Percentiles rank a stretch among this genome's conserved stretches.
Conservation (phyloP, 805 yeast species). For the Torulaspora quercuum region DNA sequence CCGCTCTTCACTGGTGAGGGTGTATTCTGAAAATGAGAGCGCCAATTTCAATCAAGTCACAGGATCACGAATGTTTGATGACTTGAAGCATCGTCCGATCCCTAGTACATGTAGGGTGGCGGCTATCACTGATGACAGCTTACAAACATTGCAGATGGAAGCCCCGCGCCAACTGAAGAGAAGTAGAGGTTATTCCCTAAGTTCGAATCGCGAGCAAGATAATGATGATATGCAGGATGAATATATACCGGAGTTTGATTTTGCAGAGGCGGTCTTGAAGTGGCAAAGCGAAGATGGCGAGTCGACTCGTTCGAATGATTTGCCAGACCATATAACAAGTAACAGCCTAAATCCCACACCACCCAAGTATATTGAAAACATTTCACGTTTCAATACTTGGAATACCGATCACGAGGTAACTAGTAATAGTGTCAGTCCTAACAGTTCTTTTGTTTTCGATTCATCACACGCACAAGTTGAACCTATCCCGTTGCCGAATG, state of each 20-base stretch:
- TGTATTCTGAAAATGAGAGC: slow-evolving; percentile 64
- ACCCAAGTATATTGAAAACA: slow-evolving; percentile 3
- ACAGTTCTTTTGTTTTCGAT: slow-evolving; percentile 26
- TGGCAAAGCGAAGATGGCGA: slow-evolving; percentile 40
- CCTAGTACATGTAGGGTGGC: slow-evolving; percentile 11
- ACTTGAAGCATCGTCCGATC: slow-evolving; percentile 48
- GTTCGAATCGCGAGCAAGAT: slow-evolving; percentile 5
- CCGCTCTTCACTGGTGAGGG: slow-evolving; percentile 43
- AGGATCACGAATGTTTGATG: slow-evolving; percentile 54
- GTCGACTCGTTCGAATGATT: neutral
- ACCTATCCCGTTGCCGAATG: slow-evolving; percentile 39
- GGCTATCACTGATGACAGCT: neutral
- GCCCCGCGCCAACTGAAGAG: slow-evolving; percentile 8
- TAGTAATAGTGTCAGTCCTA: slow-evolving; percentile 13
- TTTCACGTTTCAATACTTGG: slow-evolving; percentile 17
- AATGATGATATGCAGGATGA: slow-evolving; percentile 63
- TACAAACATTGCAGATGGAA: slow-evolving; percentile 1
- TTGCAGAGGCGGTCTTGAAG: slow-evolving; percentile 44
- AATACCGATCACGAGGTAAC: slow-evolving; percentile 9
- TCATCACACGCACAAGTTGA: slow-evolving; percentile 36
- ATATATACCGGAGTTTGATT: slow-evolving; percentile 69
- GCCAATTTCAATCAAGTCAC: slow-evolving; percentile 54
- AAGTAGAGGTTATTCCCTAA: slow-evolving; percentile 11
- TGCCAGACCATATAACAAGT: slow-evolving; percentile 1
- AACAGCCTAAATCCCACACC: slow-evolving; percentile 6